Conservation (phyloP, 2,329 filamentous ascomycete species). For the Didymosphaeria variabile region DNA sequence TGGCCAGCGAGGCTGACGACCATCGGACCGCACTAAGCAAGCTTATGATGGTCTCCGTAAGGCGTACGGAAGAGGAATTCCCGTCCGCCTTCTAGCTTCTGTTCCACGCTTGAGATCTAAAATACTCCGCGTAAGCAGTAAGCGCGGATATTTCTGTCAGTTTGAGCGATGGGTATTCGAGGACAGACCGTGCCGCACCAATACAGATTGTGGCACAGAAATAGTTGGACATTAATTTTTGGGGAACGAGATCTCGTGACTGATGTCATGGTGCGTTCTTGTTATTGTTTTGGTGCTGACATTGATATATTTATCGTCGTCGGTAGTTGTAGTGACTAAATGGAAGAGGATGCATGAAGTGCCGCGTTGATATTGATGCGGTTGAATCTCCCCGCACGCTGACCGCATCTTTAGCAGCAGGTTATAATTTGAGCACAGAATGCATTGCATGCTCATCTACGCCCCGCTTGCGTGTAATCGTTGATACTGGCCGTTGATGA, state of each 20-base stretch:
- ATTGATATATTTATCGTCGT: not conserved
- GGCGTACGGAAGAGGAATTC: constrained; percentile 8
- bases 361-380: not conserved
- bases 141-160: not conserved
- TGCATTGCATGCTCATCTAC: not conserved
- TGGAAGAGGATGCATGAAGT: not conserved
- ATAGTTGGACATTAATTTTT: not conserved
- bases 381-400: not conserved
- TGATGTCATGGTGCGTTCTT: not conserved
- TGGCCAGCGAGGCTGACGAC: constrained; percentile 1
- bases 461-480: not conserved
- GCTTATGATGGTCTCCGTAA: not conserved
- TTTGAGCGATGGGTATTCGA: not conserved
- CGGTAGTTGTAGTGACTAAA: no score
- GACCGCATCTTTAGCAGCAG: not conserved
- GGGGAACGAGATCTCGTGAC: not conserved
- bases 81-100: constrained; percentile 5
- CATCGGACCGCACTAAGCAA: not conserved
- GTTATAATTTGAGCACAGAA: not conserved
- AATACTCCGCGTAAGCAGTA: constrained; percentile 11
- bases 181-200: not conserved
- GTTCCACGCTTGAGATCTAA: not conserved
- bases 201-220: not conserved
- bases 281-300: not conserved
- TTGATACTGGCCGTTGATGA: not conserved